Percentiles rank a stretch among this genome's conserved stretches.
Conservation (phyloP, 2,329 filamentous ascomycete genomes). For the Cucurbitaria berberidis region DNA sequence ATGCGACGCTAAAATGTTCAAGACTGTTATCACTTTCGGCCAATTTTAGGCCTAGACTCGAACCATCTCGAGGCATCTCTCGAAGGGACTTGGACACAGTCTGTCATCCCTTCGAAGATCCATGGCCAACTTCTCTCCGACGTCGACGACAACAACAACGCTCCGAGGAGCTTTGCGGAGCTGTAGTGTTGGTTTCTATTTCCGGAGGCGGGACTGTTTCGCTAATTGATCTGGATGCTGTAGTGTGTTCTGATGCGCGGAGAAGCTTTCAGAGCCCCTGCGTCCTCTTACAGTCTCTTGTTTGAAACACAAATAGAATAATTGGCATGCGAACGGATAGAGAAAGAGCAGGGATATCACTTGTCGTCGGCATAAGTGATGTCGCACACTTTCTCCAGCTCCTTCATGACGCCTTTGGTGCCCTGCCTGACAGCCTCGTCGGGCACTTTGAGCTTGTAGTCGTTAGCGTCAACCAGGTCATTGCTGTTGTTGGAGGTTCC, state of each 20-base stretch:
- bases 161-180: background rate
- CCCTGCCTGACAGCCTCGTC: slow-evolving; percentile 58
- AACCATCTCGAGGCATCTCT: background rate
- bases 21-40: no score
- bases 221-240: background rate
- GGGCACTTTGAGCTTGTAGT: slow-evolving; percentile 54
- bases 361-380: slow-evolving; percentile 32
- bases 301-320: background rate
- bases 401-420: slow-evolving; percentile 58
- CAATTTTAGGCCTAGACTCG: background rate
- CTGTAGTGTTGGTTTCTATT: background rate
- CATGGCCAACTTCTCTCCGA: background rate
- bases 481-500: slow-evolving; percentile 35
- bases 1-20: no score
- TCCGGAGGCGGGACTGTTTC: background rate
- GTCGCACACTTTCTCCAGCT: slow-evolving; percentile 58
- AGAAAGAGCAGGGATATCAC: slow-evolving; percentile 7
- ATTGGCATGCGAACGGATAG: background rate
- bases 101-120: background rate
- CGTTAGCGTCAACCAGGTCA: slow-evolving; percentile 50
- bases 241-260: background rate
- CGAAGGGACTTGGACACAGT: background rate
- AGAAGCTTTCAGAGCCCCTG: background rate
- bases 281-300: background rate
- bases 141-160: background rate